These are phyloP conservation scores for Populus davidiana DNA, from an alignment of 345 rosid genomes.

Conservation along the genomic window DNA sequence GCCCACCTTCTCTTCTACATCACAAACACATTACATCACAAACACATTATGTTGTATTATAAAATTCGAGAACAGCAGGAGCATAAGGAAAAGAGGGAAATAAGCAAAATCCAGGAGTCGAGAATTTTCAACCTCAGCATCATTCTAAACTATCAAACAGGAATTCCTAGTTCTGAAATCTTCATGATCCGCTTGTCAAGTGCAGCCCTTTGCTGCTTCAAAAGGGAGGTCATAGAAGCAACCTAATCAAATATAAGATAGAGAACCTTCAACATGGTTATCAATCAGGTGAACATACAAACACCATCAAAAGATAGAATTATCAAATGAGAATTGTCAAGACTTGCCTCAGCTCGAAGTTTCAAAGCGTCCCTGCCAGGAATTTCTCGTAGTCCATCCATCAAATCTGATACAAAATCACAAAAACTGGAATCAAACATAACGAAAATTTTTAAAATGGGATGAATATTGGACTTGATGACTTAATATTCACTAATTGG, in stretches of 20 bases:
- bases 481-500: no score
- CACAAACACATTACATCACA: no score
- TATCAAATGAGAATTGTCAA: neutral
- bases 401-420: constrained; percentile 49
- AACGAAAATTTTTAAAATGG: neutral
- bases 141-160: constrained; percentile 31
- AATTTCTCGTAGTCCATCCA: constrained; percentile 86
- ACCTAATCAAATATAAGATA: constrained; percentile 40
- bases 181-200: constrained; percentile 67
- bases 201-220: constrained; percentile 55
- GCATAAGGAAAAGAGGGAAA: neutral
- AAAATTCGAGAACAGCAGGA: neutral
- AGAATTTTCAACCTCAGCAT: neutral
- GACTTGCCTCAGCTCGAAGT: constrained; percentile 86
- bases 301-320: neutral
- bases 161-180: constrained; percentile 78
- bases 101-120: neutral
- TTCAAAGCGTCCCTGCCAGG: constrained; percentile 88
- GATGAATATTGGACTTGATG: no score
- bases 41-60: neutral
- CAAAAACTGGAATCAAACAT: neutral
- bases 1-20: neutral
- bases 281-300: neutral
- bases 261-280: neutral
- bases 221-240: constrained; percentile 68